Evolutionary conservation across 2,329 filamentous ascomycete species (phyloP).

Genomic region (Plenodomus biglobosus): DNA sequence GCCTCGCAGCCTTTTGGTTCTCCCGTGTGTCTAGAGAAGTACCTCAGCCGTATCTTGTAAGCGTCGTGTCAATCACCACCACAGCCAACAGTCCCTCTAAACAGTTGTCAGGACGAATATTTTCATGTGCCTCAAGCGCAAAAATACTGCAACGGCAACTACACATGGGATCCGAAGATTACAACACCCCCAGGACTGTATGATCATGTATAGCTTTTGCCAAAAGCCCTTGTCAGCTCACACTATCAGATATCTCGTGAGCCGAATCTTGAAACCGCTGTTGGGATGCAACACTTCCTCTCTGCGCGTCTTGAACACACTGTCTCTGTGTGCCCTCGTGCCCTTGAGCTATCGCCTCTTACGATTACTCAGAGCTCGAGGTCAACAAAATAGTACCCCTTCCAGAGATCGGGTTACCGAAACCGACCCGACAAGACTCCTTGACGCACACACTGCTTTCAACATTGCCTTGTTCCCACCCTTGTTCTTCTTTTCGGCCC

Average conservation of each 20-base stretch:
- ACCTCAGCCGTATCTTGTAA: constrained; percentile 61
- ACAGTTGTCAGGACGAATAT: constrained; percentile 67
- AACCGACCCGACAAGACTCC: constrained; percentile 39
- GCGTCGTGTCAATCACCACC: constrained; percentile 15
- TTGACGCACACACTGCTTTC: constrained; percentile 63
- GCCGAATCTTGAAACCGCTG: constrained; percentile 42
- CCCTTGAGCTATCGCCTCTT: constrained; percentile 32
- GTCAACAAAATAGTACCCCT: not conserved
- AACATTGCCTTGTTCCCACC: constrained; percentile 86
- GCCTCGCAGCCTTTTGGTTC: constrained; percentile 28
- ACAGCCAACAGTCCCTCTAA: constrained; percentile 3
- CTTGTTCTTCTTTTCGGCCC: constrained; percentile 90
- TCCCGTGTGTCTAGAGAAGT: constrained; percentile 51
- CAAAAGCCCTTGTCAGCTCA: constrained; percentile 37
- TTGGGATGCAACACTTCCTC: constrained; percentile 45
- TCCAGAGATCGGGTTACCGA: not conserved
- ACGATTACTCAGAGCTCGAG: constrained; percentile 13
- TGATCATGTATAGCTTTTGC: constrained; percentile 15
- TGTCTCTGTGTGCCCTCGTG: constrained; percentile 42
- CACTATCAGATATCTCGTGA: constrained; percentile 45
- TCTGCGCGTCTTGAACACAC: constrained; percentile 45
- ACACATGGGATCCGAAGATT: constrained; percentile 92
- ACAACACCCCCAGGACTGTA: constrained; percentile 88
- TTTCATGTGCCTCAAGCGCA: constrained; percentile 93
- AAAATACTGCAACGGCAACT: constrained; percentile 72